Base-by-base conservation (phyloP, 2,329 filamentous ascomycete species). In the Fusarium virguliforme region DNA sequence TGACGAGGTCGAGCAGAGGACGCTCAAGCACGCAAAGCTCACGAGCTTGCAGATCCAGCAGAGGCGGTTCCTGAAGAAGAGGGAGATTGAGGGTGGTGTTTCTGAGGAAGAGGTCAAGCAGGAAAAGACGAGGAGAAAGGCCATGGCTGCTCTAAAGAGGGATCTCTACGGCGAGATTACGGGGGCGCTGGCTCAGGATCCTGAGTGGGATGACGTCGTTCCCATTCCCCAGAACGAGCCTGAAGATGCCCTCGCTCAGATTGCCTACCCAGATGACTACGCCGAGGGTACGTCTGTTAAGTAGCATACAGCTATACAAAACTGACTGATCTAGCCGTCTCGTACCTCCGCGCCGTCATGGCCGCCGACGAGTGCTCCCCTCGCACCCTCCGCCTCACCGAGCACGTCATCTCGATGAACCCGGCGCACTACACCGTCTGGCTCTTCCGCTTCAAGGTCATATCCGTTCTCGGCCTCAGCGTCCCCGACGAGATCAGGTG, bases 371-470 rank as follows among this genome's bases (percentile, higher is more conserved):
- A 99, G 81, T 88, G 92, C 84, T 94, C 92, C 26, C 87, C 91
- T 24, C 89, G 96, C 53, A 92, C 90, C 37, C 87, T 99, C 46
- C 87, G 86, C 34, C 88, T 99, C 68, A 99, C 96, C 5, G 92
- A 94, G 79, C 90, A 95, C 81, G 91, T 99, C 78, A 98, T 99
- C 78, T 85, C 86, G 66, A 90, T 98, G 88, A 99, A 99, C 81
- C 93, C 96, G 15, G 95, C 96, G 1, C 96, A 99, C 84, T 99
- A 99, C 84, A 99, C 96, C 15, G 95, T 98, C 68, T 99, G 96
- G 96, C 89, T 98, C 24, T 99, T 97, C 85, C 92, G 96, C 68
- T 94, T 95, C 74, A 90, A 91, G 77, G 92, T 92, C 59, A 83
- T 98, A 54, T 88, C 91, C 70, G 86, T 89, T 4, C 85, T 97